phyloP scores from a whole-genome alignment of 495 filamentous ascomycete species.

The Thozetella sp. region DNA sequence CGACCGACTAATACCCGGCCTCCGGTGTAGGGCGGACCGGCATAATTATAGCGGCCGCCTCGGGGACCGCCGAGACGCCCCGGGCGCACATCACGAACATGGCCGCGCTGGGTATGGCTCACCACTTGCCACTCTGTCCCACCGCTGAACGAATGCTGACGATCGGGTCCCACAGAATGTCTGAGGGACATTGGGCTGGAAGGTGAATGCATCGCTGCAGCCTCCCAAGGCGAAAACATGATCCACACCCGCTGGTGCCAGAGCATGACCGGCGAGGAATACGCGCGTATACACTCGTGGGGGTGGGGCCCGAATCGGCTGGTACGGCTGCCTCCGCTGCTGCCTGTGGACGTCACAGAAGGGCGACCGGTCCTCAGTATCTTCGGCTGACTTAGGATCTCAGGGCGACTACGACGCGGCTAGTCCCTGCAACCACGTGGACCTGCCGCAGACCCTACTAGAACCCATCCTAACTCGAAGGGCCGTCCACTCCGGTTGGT shows the following conservation, averaged over 20 bases:
- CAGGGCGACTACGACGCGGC: conserved; percentile 56
- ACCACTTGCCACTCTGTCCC: not conserved
- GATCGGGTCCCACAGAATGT: conserved; percentile 37
- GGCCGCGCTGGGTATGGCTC: conserved; percentile 20
- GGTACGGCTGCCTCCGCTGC: conserved; percentile 15
- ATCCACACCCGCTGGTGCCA: conserved; percentile 55
- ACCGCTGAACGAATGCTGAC: not conserved
- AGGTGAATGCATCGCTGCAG: conserved; percentile 31
- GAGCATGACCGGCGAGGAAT: conserved; percentile 57
- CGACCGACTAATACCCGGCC: not conserved
- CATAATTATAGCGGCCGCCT: conserved; percentile 44
- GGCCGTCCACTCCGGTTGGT: conserved; percentile 41
- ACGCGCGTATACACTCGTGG: conserved; percentile 53
- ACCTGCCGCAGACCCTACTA: conserved; percentile 52
- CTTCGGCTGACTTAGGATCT: not conserved
- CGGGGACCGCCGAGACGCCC: conserved; percentile 52
- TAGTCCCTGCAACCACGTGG: conserved; percentile 46
- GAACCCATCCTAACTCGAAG: conserved; percentile 53
- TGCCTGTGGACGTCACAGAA: conserved; percentile 7
- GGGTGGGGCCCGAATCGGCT: conserved; percentile 48
- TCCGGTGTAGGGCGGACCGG: conserved; percentile 39
- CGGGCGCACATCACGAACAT: conserved; percentile 58
- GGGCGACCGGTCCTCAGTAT: not conserved
- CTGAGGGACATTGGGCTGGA: conserved; percentile 55
- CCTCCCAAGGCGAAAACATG: conserved; percentile 40